These are phyloP conservation scores for Leishmania mexicana DNA, from an alignment of 208 protist genomes.

Conservation along the genomic window DNA sequence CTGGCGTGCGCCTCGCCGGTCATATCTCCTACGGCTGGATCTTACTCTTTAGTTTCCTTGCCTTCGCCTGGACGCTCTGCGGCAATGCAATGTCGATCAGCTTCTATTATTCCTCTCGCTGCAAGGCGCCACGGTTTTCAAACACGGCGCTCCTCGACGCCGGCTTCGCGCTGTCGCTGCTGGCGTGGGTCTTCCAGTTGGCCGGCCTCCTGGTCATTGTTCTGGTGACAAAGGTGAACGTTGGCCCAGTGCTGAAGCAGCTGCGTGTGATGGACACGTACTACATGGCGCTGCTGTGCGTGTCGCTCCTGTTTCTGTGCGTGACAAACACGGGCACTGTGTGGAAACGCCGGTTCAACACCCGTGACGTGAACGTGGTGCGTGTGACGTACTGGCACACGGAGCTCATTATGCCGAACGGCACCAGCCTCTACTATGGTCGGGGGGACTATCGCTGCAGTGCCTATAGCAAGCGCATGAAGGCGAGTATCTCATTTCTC, in stretches of 20 bases:
- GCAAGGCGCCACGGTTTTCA: conserved; percentile 40
- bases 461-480: conserved; percentile 59
- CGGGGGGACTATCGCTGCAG: conserved; percentile 52
- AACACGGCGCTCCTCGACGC: conserved; percentile 43
- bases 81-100: conserved; percentile 64
- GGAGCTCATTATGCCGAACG: conserved; percentile 48
- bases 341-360: conserved; percentile 60
- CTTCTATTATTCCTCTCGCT: conserved; percentile 43
- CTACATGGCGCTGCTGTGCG: conserved; percentile 40
- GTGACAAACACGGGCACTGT: conserved; percentile 51
- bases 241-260: conserved; percentile 46
- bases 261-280: conserved; percentile 61
- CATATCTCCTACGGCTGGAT: conserved; percentile 48
- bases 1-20: conserved; percentile 34
- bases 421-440: conserved; percentile 46
- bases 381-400: conserved; percentile 74
- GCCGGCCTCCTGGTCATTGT: conserved; percentile 39
- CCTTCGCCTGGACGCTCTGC: conserved; percentile 50
- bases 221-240: conserved; percentile 51
- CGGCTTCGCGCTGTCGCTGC: conserved; percentile 57
- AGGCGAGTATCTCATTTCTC: conserved; percentile 63
- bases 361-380: conserved; percentile 39
- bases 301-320: conserved; percentile 39
- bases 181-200: conserved; percentile 59
- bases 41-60: conserved; percentile 55